phyloP scores from a whole-genome alignment of 2,329 filamentous ascomycete genomes.

The Epichloe gansuensis region DNA sequence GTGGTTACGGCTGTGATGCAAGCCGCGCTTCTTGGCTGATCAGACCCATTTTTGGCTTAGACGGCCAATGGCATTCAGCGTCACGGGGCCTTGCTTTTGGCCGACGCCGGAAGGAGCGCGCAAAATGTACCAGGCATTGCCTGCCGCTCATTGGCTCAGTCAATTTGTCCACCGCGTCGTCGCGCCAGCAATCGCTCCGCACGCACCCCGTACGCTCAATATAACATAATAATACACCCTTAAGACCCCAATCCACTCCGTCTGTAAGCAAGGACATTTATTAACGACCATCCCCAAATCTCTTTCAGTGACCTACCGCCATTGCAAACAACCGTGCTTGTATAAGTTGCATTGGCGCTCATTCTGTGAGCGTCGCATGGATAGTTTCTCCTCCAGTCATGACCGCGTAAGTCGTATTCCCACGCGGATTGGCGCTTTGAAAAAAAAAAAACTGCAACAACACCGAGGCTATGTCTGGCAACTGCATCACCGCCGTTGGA shows the following conservation, averaged over 20 bases:
- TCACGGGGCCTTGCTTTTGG: not conserved
- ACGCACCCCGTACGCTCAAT: too few species aligned
- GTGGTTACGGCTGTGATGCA: not conserved
- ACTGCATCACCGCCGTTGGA: not conserved
- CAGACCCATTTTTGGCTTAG: not conserved
- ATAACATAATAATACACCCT: too few species aligned
- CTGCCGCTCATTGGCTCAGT: too few species aligned
- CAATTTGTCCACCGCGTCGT: too few species aligned
- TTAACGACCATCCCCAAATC: too few species aligned
- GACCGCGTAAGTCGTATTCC: too few species aligned
- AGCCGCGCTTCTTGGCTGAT: not conserved
- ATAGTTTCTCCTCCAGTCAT: not conserved
- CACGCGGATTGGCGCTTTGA: too few species aligned
- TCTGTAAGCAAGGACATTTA: too few species aligned
- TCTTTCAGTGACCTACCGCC: too few species aligned
- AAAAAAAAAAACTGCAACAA: not conserved
- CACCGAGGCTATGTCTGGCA: not conserved
- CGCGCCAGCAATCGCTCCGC: too few species aligned
- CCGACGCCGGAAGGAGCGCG: not conserved
- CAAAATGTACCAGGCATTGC: too few species aligned
- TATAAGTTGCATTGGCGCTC: not conserved
- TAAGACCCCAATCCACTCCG: too few species aligned
- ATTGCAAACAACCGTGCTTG: not conserved
- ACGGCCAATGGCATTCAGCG: not conserved
- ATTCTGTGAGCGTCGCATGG: not conserved